These are phyloP conservation scores for Ophiosphaerella herpotricha DNA, from an alignment of 2,329 filamentous ascomycete species.

Conservation along the genomic window DNA sequence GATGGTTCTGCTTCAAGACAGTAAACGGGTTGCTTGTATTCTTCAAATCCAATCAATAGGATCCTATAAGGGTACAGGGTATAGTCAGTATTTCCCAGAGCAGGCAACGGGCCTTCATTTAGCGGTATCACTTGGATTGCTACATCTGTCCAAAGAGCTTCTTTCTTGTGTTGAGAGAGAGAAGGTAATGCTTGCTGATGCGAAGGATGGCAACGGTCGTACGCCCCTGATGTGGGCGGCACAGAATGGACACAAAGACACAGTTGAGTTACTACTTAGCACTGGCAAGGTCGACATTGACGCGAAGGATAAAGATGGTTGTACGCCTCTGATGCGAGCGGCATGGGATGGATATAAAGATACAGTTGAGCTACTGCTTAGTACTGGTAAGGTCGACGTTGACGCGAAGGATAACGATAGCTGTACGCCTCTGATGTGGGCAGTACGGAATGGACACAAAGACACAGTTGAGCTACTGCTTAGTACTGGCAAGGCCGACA, in stretches of 20 bases:
- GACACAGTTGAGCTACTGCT: background rate
- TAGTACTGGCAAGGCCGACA: background rate
- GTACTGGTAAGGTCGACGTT: background rate
- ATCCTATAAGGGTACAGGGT: too few relatives aligned
- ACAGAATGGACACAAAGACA: background rate
- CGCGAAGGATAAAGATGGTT: background rate
- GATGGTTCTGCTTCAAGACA: background rate
- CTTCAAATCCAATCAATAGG: too few relatives aligned
- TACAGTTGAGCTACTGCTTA: background rate
- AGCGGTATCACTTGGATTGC: too few relatives aligned
- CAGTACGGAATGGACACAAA: background rate
- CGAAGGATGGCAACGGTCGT: background rate
- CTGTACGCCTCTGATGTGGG: background rate
- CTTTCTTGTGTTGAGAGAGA: too few relatives aligned
- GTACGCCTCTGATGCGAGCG: background rate
- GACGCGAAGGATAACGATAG: background rate
- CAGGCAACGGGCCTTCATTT: too few relatives aligned
- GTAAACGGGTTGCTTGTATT: too few relatives aligned
- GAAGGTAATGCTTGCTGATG: background rate
- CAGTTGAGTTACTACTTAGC: background rate
- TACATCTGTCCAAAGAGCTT: too few relatives aligned
- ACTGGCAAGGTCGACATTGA: background rate
- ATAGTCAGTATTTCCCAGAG: too few relatives aligned
- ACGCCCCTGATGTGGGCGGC: background rate
- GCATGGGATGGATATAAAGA: background rate